These are phyloP conservation scores for Solanum raphanifolium DNA, from an alignment of 257 asterid genomes.

Conservation along the genomic window DNA sequence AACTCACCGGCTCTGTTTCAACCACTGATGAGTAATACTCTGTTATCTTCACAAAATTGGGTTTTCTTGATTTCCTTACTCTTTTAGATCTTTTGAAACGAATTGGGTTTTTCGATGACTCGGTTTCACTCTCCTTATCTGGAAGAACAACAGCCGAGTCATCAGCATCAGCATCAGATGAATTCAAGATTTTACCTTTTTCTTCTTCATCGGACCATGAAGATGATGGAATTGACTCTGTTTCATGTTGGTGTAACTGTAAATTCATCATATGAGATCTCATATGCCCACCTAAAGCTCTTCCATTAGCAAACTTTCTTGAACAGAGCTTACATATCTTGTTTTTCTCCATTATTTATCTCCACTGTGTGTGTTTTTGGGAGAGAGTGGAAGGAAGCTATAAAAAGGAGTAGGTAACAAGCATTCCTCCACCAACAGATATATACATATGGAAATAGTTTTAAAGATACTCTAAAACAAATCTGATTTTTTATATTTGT, in stretches of 20 bases:
- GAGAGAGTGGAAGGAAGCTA: constrained; percentile 4
- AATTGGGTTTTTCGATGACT: constrained; percentile 26
- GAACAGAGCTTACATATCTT: constrained; percentile 59
- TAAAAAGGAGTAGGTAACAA: constrained; percentile 11
- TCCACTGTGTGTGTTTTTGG: background rate
- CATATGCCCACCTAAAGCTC: constrained; percentile 93
- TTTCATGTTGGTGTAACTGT: constrained; percentile 11
- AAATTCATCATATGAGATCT: constrained; percentile 70
- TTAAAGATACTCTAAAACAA: background rate
- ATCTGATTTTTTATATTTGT: background rate
- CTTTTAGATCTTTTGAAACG: constrained; percentile 38
- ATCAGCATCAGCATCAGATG: background rate
- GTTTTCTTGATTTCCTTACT: constrained; percentile 19
- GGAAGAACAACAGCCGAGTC: constrained; percentile 27
- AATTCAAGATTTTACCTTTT: background rate
- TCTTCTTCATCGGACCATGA: constrained; percentile 1
- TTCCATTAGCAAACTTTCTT: constrained; percentile 56
- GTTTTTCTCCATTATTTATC: constrained; percentile 48
- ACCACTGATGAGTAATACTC: constrained; percentile 15
- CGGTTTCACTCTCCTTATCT: constrained; percentile 59
- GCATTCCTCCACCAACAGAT: constrained; percentile 5
- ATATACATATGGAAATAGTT: background rate
- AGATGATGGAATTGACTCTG: constrained; percentile 12
- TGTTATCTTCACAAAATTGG: constrained; percentile 6
- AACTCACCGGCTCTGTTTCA: constrained; percentile 44